These are phyloP conservation scores for Pyricularia grisea DNA, from an alignment of 2,329 filamentous ascomycete genomes.

Conservation along the genomic window DNA sequence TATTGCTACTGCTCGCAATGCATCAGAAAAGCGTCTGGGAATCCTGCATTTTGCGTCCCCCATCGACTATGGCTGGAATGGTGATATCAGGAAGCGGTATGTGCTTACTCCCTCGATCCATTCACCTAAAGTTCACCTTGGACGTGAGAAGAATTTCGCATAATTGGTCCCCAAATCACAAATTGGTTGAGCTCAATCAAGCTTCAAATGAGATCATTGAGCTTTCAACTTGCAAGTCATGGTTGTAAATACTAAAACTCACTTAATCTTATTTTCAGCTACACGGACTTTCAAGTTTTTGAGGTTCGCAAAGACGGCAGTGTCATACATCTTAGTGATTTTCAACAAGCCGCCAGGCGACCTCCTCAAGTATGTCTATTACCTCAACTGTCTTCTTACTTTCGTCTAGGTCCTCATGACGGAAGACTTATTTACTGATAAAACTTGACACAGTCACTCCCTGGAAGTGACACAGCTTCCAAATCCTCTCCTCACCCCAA, in stretches of 20 bases:
- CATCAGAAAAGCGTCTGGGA: conserved; percentile 26
- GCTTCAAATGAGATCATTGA: background rate
- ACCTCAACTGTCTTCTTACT: background rate
- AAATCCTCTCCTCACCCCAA: background rate
- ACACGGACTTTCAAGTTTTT: conserved; percentile 88
- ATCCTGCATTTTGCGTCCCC: conserved; percentile 29
- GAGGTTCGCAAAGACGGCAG: conserved; percentile 71
- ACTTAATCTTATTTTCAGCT: conserved; percentile 37
- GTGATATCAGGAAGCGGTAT: conserved; percentile 34
- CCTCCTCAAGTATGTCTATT: background rate
- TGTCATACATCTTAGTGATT: conserved; percentile 58
- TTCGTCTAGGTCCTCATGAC: background rate
- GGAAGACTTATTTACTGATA: background rate
- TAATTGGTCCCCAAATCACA: background rate
- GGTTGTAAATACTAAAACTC: background rate
- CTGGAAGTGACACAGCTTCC: background rate
- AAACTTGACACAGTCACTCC: background rate
- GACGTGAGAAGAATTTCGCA: background rate
- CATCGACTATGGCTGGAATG: conserved; percentile 30
- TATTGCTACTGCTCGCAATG: conserved; percentile 18
- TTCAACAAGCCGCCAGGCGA: conserved; percentile 8
- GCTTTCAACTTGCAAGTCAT: background rate
- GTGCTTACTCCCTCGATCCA: conserved; percentile 7
- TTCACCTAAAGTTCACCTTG: background rate
- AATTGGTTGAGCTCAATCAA: background rate